Evolutionary conservation across 2,329 filamentous ascomycete genomes (phyloP).

Genomic region (Phialocephala subalpina): DNA sequence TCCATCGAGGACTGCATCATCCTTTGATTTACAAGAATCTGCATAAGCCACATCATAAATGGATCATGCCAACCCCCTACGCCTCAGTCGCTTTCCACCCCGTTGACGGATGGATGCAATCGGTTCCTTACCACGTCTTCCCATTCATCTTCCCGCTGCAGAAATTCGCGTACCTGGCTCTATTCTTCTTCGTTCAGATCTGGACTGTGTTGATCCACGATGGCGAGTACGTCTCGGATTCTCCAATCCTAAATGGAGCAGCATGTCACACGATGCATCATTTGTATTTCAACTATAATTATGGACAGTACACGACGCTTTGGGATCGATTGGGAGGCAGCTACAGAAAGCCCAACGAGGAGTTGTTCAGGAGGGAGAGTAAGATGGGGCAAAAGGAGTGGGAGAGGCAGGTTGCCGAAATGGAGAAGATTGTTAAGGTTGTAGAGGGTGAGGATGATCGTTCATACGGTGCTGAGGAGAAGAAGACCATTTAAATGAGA

Average conservation of each 20-base stretch:
- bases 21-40: conserved; percentile 83
- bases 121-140: conserved; percentile 91
- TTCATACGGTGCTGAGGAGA: conserved; percentile 33
- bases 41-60: conserved; percentile 99
- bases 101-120: conserved; percentile 88
- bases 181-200: conserved; percentile 94
- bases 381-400: conserved; percentile 87
- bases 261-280: conserved; percentile 96
- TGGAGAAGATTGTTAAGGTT: conserved; percentile 64
- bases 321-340: conserved; percentile 90
- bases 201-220: conserved; percentile 98
- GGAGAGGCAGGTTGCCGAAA: conserved; percentile 80
- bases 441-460: conserved; percentile 55
- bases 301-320: conserved; percentile 91
- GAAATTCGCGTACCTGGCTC: conserved; percentile 84
- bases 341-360: conserved; percentile 85
- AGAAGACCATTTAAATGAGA: conserved; percentile 27
- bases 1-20: conserved; percentile 86
- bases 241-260: conserved; percentile 90
- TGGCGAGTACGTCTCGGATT: conserved; percentile 91
- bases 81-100: conserved; percentile 96
- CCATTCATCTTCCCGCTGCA: conserved; percentile 92
- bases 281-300: conserved; percentile 88
- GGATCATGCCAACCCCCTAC: conserved; percentile 97
- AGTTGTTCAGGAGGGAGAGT: conserved; percentile 83